A percentile compares a stretch with the other conserved stretches of the same genome.
phyloP scores from a whole-genome alignment of 768 basidiomycete genomes.

The Tricholoma bakamatsutake region DNA sequence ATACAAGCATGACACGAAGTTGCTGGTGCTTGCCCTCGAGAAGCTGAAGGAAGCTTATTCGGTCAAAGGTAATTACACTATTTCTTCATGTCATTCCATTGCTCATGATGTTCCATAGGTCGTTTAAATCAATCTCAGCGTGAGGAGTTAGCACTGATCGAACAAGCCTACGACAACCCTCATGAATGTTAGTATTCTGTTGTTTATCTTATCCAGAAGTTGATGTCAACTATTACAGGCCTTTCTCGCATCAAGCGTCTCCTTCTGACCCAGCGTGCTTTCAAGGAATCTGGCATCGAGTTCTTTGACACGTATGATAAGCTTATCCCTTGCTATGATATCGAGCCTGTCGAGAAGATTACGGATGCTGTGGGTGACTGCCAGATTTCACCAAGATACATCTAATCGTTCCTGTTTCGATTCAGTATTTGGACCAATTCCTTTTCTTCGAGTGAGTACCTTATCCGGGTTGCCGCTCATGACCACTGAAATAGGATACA shows the following conservation, averaged over 20 bases:
- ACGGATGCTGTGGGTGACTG: conserved; percentile 77
- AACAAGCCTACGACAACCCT: conserved; percentile 99
- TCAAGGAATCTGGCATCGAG: conserved; percentile 97
- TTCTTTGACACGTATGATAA: conserved; percentile 98
- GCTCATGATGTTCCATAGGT: conserved; percentile 22
- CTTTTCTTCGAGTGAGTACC: conserved; percentile 80
- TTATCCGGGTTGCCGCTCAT: not conserved
- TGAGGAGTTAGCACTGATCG: conserved; percentile 95
- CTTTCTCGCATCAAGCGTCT: conserved; percentile 97
- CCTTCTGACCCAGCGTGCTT: conserved; percentile 92
- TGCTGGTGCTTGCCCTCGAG: conserved; percentile 93
- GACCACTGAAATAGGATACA: conserved; percentile 14
- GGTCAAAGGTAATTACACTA: conserved; percentile 60
- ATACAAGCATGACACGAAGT: conserved; percentile 98
- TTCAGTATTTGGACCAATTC: conserved; percentile 92
- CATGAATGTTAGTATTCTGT: conserved; percentile 71
- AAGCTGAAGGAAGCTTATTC: conserved; percentile 99
- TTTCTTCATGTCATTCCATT: not conserved
- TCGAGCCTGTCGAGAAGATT: conserved; percentile 99
- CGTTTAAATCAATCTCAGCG: conserved; percentile 97
- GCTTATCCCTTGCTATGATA: conserved; percentile 97
- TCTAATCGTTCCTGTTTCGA: conserved; percentile 11
- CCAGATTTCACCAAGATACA: not conserved
- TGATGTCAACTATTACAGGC: conserved; percentile 31
- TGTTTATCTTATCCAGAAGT: not conserved